These are phyloP conservation scores for Rhynchosporium graminicola DNA, from an alignment of 2,329 filamentous ascomycete species.

Conservation along the genomic window DNA sequence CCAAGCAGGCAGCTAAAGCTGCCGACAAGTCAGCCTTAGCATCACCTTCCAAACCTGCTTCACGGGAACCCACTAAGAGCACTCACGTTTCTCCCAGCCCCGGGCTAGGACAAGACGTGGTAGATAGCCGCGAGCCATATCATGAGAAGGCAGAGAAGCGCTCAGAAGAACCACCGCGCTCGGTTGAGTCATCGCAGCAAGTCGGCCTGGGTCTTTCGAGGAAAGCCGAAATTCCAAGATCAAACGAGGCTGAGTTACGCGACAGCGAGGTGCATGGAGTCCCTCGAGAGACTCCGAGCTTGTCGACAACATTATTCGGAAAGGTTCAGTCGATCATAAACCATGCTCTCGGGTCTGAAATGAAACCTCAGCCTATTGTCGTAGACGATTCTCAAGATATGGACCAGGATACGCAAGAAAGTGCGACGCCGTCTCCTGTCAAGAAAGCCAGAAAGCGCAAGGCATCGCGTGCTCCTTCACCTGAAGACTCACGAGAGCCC, in stretches of 20 bases:
- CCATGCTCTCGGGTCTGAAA: not conserved
- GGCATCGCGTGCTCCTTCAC: not conserved
- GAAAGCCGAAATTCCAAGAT: not conserved
- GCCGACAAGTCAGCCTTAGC: not conserved
- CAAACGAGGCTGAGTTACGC: not conserved
- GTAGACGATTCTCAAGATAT: constrained; percentile 3
- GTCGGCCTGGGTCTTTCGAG: not conserved
- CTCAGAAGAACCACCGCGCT: not conserved
- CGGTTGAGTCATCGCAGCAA: not conserved
- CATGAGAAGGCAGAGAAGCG: not conserved
- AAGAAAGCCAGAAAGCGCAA: not conserved
- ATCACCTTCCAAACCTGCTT: constrained; percentile 9
- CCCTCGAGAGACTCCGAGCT: not conserved
- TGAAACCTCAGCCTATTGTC: not conserved
- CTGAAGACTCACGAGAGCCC: not conserved
- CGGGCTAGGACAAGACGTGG: not conserved
- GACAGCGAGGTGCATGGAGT: not conserved
- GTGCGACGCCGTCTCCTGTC: not conserved
- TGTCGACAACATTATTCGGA: not conserved
- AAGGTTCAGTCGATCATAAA: not conserved
- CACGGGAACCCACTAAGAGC: constrained; percentile 15
- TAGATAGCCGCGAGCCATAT: not conserved
- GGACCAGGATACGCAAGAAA: not conserved
- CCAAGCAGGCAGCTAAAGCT: constrained; percentile 15
- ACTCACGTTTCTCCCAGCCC: not conserved